These are phyloP conservation scores for Simmondsia chinensis DNA, from an alignment of 148 eudicot genomes.

Conservation along the genomic window DNA sequence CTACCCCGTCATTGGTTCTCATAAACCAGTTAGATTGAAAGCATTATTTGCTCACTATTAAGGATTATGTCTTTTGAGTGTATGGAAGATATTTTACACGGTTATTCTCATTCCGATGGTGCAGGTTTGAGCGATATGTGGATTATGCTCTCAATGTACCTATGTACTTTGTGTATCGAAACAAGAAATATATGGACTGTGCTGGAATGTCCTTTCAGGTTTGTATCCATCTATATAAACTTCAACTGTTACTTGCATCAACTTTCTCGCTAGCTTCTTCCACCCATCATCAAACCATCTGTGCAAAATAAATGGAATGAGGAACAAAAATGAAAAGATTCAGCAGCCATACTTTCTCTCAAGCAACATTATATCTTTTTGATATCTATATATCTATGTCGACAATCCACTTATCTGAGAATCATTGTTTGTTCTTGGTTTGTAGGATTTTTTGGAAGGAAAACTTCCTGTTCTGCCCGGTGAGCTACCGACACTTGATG, in stretches of 20 bases:
- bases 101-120: constrained; percentile 6
- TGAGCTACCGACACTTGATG: constrained; percentile 78
- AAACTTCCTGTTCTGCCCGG: constrained; percentile 90
- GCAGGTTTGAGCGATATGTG: constrained; percentile 91
- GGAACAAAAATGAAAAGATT: background rate
- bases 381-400: background rate
- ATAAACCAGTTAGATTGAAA: no score
- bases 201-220: constrained; percentile 91
- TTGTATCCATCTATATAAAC: constrained; percentile 12
- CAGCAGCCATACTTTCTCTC: background rate
- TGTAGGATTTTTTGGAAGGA: constrained; percentile 87
- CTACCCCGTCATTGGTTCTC: no score
- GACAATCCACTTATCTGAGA: background rate
- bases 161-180: constrained; percentile 87
- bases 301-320: background rate
- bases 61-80: background rate
- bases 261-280: background rate
- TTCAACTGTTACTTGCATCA: constrained; percentile 1
- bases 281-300: background rate
- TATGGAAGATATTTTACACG: background rate
- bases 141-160: constrained; percentile 98
- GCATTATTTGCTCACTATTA: background rate
- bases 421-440: constrained; percentile 3
- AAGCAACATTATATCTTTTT: background rate
- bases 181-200: constrained; percentile 80